These are phyloP conservation scores for Fusarium fujikuroi DNA, from an alignment of 2,329 filamentous ascomycete species.

Conservation along the genomic window DNA sequence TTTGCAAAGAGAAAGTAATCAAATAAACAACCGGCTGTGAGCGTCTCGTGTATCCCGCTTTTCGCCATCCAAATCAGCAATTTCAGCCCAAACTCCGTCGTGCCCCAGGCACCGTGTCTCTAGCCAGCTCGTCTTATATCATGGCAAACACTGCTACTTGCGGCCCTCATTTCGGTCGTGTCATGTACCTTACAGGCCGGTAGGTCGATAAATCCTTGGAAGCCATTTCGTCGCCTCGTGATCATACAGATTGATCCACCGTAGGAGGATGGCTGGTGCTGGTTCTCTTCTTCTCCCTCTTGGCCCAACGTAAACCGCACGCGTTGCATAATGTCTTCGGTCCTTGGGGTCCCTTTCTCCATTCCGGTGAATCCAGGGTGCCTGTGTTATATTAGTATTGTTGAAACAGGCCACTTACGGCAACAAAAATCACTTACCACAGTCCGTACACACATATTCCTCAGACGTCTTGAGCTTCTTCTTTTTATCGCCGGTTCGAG, in stretches of 20 bases:
- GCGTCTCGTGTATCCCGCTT: conserved; percentile 41
- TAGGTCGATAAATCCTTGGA: not conserved
- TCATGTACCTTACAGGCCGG: not conserved
- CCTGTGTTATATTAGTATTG: conserved; percentile 53
- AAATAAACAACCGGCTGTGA: conserved; percentile 25
- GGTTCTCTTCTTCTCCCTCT: conserved; percentile 81
- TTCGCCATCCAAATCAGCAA: conserved; percentile 35
- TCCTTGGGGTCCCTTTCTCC: conserved; percentile 91
- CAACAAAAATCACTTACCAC: conserved; percentile 65
- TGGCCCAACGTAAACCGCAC: conserved; percentile 80
- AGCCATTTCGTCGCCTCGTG: not conserved
- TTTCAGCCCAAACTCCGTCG: conserved; percentile 30
- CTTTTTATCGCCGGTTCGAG: conserved; percentile 80
- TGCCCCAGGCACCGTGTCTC: conserved; percentile 16
- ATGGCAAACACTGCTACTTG: not conserved
- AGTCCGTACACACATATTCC: conserved; percentile 96
- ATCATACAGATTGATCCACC: conserved; percentile 40
- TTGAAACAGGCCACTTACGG: not conserved
- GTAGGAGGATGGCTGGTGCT: conserved; percentile 34
- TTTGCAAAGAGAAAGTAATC: conserved; percentile 1
- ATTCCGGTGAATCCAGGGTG: conserved; percentile 92
- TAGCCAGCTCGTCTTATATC: not conserved
- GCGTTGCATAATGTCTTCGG: conserved; percentile 97
- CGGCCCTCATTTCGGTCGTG: not conserved
- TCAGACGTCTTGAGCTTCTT: conserved; percentile 85